Base-by-base conservation (phyloP, 495 filamentous ascomycete species). In the Bryoglossum gracile region DNA sequence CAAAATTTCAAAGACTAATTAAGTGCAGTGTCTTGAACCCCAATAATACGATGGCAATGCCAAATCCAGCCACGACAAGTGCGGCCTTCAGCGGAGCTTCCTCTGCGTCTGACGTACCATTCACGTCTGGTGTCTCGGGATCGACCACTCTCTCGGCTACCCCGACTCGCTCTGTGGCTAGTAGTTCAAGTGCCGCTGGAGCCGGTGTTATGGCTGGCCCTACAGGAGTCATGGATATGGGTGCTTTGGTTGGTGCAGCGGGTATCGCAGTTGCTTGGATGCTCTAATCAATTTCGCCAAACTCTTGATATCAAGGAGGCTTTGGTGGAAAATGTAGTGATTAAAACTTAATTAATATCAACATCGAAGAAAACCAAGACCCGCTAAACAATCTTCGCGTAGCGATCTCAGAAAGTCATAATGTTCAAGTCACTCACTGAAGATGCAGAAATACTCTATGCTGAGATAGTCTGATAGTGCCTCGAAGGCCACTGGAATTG, bases 11-110 rank as follows among this genome's bases (percentile, higher is more conserved):
- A 24, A 39, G 50, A 13, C 47, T 33, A 32, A 23, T 14, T 28
- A 3, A 43, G 26, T 13, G 28, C 39, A 80, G 77, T 43, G 78
- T 83, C 28, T 62, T 84, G 39, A 84, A 84, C 65, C 82, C 81
- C 4, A 62, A 68, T 21, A 75, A 74, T 50, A 64, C 67, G 1
- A 56, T 61, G 6, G 75, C 70, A 5, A 51, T 55, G 3, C 74
- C 80, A 1, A 60, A 72, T 21, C 62, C 72, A 1, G 60, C 64
- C 0, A 65, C 67, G 1, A 54, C 66, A 0, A 64, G 68, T 0
- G 68, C 73, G 19, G 60, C 62, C 1, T 83, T 79, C 59, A 60
- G 58, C 16, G 70, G 69, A 39, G 79, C 79, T 0, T 69, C 61
- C 18, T 62, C 62, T 34, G 67, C 42, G 9, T 62, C 62, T 5